Conservation (phyloP, 441 rosid species). For the Euphorbia schlechtendalii region DNA sequence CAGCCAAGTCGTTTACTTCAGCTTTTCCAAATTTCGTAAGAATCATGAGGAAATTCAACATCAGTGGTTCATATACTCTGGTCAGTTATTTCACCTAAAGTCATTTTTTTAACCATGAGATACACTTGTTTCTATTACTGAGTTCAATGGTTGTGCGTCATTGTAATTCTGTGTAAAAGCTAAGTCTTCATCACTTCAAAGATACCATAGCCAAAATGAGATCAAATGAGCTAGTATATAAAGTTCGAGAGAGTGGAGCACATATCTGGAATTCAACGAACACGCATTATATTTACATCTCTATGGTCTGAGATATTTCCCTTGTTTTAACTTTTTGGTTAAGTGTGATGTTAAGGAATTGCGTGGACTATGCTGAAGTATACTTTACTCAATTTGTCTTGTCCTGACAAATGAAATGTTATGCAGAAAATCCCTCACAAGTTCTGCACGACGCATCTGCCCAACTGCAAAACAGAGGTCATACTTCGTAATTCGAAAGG, state of each 20-base stretch:
- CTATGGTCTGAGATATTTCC: too few species aligned
- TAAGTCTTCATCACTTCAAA: not conserved
- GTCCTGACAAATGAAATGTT: slow-evolving; percentile 8
- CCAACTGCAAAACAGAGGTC: slow-evolving; percentile 50
- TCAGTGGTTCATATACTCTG: slow-evolving; percentile 55
- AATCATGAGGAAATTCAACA: slow-evolving; percentile 53
- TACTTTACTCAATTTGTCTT: not conserved
- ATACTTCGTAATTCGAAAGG: slow-evolving; percentile 40
- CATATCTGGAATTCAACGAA: too few species aligned
- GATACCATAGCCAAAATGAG: not conserved
- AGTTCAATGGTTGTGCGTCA: not conserved
- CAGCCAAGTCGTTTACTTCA: slow-evolving; percentile 42
- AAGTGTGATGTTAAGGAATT: not conserved
- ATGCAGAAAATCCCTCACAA: slow-evolving; percentile 55
- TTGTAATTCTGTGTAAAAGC: not conserved
- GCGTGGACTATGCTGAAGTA: not conserved
- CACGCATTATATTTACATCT: too few species aligned
- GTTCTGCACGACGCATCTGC: slow-evolving; percentile 52
- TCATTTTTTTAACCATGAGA: not conserved
- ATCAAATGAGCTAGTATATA: too few species aligned
- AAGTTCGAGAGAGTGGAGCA: too few species aligned
- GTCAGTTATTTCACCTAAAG: slow-evolving; percentile 26
- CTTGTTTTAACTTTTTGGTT: not conserved
- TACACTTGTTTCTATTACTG: not conserved
- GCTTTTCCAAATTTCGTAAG: slow-evolving; percentile 47